These are phyloP conservation scores for Penicillium oxalicum DNA, from an alignment of 2,329 filamentous ascomycete genomes.

Conservation along the genomic window DNA sequence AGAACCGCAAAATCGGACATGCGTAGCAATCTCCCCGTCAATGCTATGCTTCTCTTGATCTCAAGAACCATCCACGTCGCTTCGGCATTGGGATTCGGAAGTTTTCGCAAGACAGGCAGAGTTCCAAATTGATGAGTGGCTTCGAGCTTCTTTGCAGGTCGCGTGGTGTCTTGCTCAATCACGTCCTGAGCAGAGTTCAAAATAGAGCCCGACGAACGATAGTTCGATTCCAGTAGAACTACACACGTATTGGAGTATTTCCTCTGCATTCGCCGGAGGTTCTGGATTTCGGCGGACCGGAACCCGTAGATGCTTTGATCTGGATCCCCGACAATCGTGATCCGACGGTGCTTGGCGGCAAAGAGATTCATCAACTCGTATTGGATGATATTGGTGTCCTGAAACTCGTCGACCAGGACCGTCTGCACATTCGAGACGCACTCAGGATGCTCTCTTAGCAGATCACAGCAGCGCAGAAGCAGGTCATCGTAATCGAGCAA, in stretches of 20 bases:
- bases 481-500: constrained; percentile 93
- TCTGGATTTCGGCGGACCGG: constrained; percentile 85
- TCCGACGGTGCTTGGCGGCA: constrained; percentile 63
- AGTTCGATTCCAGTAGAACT: constrained; percentile 87
- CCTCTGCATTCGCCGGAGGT: constrained; percentile 69
- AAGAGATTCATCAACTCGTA: constrained; percentile 91
- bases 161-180: constrained; percentile 79
- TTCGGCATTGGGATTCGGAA: constrained; percentile 65
- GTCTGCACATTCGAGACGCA: constrained; percentile 87
- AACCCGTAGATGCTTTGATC: constrained; percentile 98
- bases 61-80: constrained; percentile 86
- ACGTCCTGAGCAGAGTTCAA: constrained; percentile 72
- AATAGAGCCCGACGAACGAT: constrained; percentile 83
- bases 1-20: constrained; percentile 79
- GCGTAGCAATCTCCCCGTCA: constrained; percentile 68
- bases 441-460: constrained; percentile 65
- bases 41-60: constrained; percentile 61
- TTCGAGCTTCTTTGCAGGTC: constrained; percentile 73
- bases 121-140: constrained; percentile 76
- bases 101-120: constrained; percentile 69
- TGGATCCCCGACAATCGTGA: constrained; percentile 92
- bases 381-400: constrained; percentile 93
- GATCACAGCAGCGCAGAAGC: constrained; percentile 71
- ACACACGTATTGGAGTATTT: constrained; percentile 74
- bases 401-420: constrained; percentile 93